These are phyloP conservation scores for Dryadomyces quercivorus DNA, from an alignment of 2,329 filamentous ascomycete genomes.

Conservation along the genomic window DNA sequence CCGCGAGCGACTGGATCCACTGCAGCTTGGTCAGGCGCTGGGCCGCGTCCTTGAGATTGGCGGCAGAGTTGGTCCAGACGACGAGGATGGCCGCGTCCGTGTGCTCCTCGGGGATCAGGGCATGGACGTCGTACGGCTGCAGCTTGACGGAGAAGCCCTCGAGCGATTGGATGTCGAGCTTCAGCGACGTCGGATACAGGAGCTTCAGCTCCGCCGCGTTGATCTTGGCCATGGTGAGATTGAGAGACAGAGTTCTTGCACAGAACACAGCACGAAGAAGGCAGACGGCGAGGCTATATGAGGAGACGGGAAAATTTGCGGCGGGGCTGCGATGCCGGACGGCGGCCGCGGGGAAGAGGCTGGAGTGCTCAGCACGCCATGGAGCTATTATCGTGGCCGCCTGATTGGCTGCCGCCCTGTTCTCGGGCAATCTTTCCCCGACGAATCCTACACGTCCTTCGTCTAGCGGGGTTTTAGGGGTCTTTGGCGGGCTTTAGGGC, in stretches of 20 bases:
- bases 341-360: neutral
- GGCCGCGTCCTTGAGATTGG: conserved; percentile 31
- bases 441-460: neutral
- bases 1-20: conserved; percentile 38
- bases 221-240: neutral
- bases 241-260: neutral
- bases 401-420: neutral
- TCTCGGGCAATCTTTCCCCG: neutral
- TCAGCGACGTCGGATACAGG: conserved; percentile 16
- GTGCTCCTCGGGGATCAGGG: conserved; percentile 28
- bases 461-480: too few species aligned
- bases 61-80: conserved; percentile 30
- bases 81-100: conserved; percentile 32
- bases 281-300: neutral
- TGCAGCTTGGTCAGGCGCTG: conserved; percentile 27
- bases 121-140: conserved; percentile 25
- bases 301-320: neutral
- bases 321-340: neutral
- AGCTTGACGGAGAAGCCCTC: conserved; percentile 13
- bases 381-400: too few species aligned
- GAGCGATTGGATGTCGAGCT: conserved; percentile 12
- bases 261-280: too few species aligned
- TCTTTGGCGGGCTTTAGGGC: too few species aligned
- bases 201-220: conserved; percentile 11
- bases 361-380: neutral